Base-by-base conservation (phyloP, 306 rosid species). In the Cicer bijugum region DNA sequence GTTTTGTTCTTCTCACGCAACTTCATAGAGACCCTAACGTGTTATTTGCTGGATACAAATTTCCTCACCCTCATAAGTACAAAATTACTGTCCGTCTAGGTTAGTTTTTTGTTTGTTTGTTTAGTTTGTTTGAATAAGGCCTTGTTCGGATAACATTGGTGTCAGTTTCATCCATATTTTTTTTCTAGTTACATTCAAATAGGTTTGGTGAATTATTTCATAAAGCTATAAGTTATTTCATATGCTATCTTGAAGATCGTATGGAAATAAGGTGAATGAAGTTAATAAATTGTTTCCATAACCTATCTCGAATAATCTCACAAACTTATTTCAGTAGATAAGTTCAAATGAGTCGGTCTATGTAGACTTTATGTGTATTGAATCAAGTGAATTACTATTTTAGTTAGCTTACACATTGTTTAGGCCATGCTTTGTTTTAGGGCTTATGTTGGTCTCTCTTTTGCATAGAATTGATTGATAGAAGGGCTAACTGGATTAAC, bases 1-100 rank as follows among this genome's bases (percentile, higher is more conserved):
- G 1, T 8, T 65, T 12, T 28, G 9, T 1, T 7, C 7, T 58
- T 6, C 61, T 68, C 86, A 91, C 96, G 96, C 98, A 94, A 77
- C 69, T 94, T 12, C 97, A 94, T 52, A 85, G 91, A 72, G 97
- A 91, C 52, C 89, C 91, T 12, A 93, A 84, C 78, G 98, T 93
- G 51, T 56, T 28, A 28, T 28, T 28, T 28, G 35, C 35, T 28
- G 35, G 35, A 28, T 28, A 28, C 35, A 28, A 28, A 5, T 4
- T 28, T 28, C 35, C 35, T 28, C 35, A 28, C 35, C 35, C 35
- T 28, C 35, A 3, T 28, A 4, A 28, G 35, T 28, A 28, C 35
- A 28, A 28, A 28, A 28, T 28, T 28, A 28, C 3, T 28, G 35
- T 28, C 35, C 3, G 35, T 17, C 17, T 17, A 17, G 35, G 35